A percentile compares a stretch with the other conserved stretches of the same genome.
Conservation (phyloP, 768 basidiomycete genomes). For the Peribolospora baueri region DNA sequence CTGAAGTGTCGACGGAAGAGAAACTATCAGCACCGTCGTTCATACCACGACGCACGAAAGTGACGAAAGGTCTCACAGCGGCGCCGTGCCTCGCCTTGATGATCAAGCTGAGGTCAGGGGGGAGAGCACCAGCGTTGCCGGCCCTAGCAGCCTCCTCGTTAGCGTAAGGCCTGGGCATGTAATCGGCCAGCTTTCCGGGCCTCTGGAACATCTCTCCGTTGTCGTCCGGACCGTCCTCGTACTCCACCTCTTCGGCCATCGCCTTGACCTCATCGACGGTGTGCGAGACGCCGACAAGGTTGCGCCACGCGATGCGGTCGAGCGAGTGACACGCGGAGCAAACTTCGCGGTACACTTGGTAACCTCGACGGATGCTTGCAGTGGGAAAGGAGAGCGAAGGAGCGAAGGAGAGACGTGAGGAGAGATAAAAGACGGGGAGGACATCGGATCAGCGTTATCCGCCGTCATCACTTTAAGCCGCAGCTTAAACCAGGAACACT, state of each 20-base stretch:
- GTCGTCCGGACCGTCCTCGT: slow-evolving; percentile 80
- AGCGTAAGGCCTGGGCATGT: slow-evolving; percentile 80
- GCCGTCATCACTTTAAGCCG: background rate
- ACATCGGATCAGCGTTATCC: background rate
- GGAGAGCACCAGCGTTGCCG: slow-evolving; percentile 76
- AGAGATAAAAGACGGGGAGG: no score
- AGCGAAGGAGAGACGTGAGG: background rate
- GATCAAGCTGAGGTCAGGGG: slow-evolving; percentile 90
- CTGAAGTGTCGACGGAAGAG: slow-evolving; percentile 22
- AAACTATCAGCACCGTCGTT: background rate
- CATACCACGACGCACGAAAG: background rate
- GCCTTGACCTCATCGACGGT: slow-evolving; percentile 65
- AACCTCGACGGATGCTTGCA: slow-evolving; percentile 71
- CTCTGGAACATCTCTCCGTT: slow-evolving; percentile 96
- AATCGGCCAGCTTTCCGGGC: slow-evolving; percentile 94
- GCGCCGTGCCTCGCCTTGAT: slow-evolving; percentile 94
- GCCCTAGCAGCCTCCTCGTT: slow-evolving; percentile 95
- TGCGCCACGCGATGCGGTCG: slow-evolving; percentile 98
- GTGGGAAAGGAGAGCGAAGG: background rate
- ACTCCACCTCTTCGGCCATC: slow-evolving; percentile 93
- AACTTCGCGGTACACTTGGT: slow-evolving; percentile 94
- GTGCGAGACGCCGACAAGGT: slow-evolving; percentile 93
- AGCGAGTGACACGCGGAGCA: slow-evolving; percentile 98
- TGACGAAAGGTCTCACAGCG: slow-evolving; percentile 19
- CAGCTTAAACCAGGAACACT: background rate